Conservation (phyloP, 176 grass and related monocot species). For the Oryza nivara region DNA sequence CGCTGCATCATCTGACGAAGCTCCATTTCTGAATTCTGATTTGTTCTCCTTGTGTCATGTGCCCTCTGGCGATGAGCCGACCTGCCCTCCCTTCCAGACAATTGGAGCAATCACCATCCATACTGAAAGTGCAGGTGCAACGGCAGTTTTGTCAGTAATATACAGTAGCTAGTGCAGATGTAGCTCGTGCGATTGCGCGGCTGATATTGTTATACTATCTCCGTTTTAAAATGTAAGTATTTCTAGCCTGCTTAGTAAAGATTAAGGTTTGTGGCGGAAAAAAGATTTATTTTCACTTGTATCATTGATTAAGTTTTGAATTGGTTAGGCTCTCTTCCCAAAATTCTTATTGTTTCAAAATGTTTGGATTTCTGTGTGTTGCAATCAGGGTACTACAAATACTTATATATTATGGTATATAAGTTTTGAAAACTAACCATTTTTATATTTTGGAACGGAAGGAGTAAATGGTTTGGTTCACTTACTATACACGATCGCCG, state of each 20-base stretch:
- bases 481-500: constrained; percentile 83
- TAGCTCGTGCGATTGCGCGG: background rate
- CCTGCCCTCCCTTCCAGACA: constrained; percentile 27
- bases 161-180: background rate
- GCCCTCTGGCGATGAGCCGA: constrained; percentile 7
- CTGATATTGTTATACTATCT: background rate
- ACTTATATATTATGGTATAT: too few species aligned
- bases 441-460: background rate
- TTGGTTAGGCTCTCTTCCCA: too few species aligned
- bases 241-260: too few species aligned
- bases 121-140: constrained; percentile 31
- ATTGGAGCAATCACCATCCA: constrained; percentile 41
- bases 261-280: too few species aligned
- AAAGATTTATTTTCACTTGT: too few species aligned
- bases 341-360: too few species aligned
- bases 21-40: background rate
- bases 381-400: too few species aligned
- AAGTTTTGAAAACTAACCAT: too few species aligned
- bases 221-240: too few species aligned
- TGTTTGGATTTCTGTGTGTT: too few species aligned
- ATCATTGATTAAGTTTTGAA: too few species aligned
- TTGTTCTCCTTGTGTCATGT: background rate
- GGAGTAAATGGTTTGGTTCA: background rate
- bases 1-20: background rate
- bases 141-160: background rate